A percentile compares a stretch with the other conserved stretches of the same genome.
phyloP scores from a whole-genome alignment of 768 basidiomycete genomes.

The Amanita rubescens region DNA sequence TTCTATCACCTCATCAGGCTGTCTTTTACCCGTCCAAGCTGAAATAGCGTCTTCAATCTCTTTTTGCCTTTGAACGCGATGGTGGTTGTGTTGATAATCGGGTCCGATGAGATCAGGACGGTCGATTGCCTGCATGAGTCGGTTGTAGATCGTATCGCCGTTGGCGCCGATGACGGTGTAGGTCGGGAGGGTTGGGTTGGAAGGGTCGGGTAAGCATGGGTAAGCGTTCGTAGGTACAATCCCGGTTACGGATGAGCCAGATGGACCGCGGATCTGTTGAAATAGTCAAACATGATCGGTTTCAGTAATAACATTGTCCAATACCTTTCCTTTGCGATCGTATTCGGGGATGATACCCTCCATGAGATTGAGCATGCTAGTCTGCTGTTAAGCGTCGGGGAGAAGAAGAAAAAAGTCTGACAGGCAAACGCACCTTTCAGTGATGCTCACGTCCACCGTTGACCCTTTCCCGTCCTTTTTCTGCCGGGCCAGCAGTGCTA shows the following conservation, averaged over 20 bases:
- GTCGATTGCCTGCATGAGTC: conserved; percentile 54
- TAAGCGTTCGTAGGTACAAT: conserved; percentile 74
- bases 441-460: conserved; percentile 70
- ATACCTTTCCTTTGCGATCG: conserved; percentile 60
- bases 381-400: not conserved
- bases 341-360: conserved; percentile 73
- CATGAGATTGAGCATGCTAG: conserved; percentile 70
- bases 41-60: conserved; percentile 60
- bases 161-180: conserved; percentile 72
- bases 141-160: conserved; percentile 61
- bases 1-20: conserved; percentile 45
- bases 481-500: conserved; percentile 46
- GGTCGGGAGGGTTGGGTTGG: conserved; percentile 32
- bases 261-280: conserved; percentile 55
- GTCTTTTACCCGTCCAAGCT: conserved; percentile 45
- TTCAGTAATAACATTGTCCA: not conserved
- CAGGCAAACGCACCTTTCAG: conserved; percentile 48
- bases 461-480: conserved; percentile 35
- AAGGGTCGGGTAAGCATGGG: conserved; percentile 47
- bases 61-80: conserved; percentile 55
- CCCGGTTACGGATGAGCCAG: conserved; percentile 68
- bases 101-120: conserved; percentile 55
- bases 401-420: not conserved
- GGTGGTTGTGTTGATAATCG: conserved; percentile 45
- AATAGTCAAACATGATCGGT: not conserved